Evolutionary conservation across 2,329 filamentous ascomycete species (phyloP), one percentile per base, ranked within the genome.

Genomic region (Cladosporium sp.): DNA sequence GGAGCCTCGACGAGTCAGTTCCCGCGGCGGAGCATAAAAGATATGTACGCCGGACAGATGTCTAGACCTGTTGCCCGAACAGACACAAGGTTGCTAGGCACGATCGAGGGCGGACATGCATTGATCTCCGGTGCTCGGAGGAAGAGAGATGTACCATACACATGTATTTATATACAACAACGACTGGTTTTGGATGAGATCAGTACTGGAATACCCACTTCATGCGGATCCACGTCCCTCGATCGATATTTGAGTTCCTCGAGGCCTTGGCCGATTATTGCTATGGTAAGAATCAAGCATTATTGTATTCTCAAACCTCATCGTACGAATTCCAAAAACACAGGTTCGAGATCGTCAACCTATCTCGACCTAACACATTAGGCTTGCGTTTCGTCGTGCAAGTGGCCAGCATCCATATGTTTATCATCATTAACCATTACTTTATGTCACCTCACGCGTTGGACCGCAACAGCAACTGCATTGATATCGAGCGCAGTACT

Each of bases 121-220:
- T 44, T 16, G 10, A 21, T 11, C 28, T 50, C 52, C 52, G 31
- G 11, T 53, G 29, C 29, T 21, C 6, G 52, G 18, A 33, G 18
- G 57, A 49, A 40, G 21, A 23, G 40, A 11, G 23, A 49, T 60
- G 57, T 60, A 60, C 7, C 37, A 60, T 60, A 60, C 28, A 60
- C 18, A 28, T 60, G 40, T 60, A 60, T 60, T 60, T 49, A 11
- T 60, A 60, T 50, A 35, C 3, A 49, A 60, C 33, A 26, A 57
- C 14, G 33, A 26, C 4, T 26, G n/a, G 31, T 18, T 57, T 26
- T 23, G 33, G 55, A 26, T 21, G 18, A 12, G 10, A 35, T 23
- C 11, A 35, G 5, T 16, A 18, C 8, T 21, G 37, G 4, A 46
- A 21, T 46, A n/a, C 6, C 8, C 18, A 7, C 2, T 44, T 21